Conservation (phyloP, 768 basidiomycete genomes). For the Mycena filopes region DNA sequence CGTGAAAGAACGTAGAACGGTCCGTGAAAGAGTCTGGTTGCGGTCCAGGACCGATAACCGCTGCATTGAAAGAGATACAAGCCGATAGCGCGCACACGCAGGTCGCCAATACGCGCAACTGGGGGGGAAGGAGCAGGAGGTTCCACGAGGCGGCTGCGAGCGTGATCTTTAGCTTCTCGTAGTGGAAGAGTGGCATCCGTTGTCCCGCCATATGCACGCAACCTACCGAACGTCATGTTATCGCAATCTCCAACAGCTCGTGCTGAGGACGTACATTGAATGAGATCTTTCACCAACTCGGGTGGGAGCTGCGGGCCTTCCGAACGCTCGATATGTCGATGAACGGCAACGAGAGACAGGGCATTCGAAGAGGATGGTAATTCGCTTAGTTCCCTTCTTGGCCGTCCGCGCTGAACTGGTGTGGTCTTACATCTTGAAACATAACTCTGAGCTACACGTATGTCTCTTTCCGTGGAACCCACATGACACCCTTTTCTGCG, state of each 20-base stretch:
- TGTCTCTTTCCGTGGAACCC: not conserved
- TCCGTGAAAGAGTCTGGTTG: conserved; percentile 20
- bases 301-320: not conserved
- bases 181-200: not conserved
- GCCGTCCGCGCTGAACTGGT: conserved; percentile 17
- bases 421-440: conserved; percentile 21
- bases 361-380: not conserved
- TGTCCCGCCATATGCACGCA: not conserved
- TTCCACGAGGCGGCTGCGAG: conserved; percentile 18
- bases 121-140: conserved; percentile 14
- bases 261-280: conserved; percentile 11
- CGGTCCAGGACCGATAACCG: conserved; percentile 23
- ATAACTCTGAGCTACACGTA: not conserved
- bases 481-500: conserved; percentile 21
- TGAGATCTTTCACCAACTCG: conserved; percentile 14
- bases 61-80: conserved; percentile 19
- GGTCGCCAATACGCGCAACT: conserved; percentile 19
- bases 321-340: not conserved
- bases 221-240: not conserved
- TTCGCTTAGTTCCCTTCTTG: not conserved
- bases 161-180: not conserved
- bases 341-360: not conserved
- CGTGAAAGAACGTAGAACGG: conserved; percentile 11
- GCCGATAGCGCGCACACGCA: conserved; percentile 22
- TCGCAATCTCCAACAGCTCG: too few species aligned